Evolutionary conservation across 2,329 filamentous ascomycete species (phyloP), one percentile per base, ranked within the genome.

Genomic region (Xylariaceae sp.): DNA sequence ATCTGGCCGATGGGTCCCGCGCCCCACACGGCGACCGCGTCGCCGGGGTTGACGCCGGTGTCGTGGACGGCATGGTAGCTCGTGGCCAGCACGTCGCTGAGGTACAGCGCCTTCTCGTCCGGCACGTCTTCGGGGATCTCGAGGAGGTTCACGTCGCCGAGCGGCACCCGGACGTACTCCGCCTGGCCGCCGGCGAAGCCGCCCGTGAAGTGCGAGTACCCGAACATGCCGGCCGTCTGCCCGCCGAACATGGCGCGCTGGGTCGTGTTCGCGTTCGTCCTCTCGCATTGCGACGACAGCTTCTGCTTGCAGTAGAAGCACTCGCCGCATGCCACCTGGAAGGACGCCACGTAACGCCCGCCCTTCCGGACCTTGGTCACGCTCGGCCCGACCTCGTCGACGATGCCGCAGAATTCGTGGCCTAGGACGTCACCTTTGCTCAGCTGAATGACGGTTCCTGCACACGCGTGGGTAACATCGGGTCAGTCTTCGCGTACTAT

Each of bases 131-230:
- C 86, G 1, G 92, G 91, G 5, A 96, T 84, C 65, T 88, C 85
- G 12, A 96, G 79, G 20, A 96, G 78, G 68, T 96, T 96, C 57
- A 91, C 86, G 65, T 95, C 89, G 23, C 86, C 91, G 26, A 87
- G 83, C 0, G 92, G 91, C 7, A 96, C 90, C 7, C 91, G 84
- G 0, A 93, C 88, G 67, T 91, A 96, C 74, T 96, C 92, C 3
- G 91, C 89, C 73, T 96, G 92, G 0, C 91, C 91, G 47, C 92
- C 91, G 0, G 91, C 90, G 69, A 93, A 96, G 0, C 92, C 92
- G 6, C 91, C 91, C 0, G 89, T 92, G 69, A 96, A 90, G 68
- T 91, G 88, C 2, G 84, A 86, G 67, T 89, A 90, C 1, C 88
- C 87, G 66, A 90, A 89, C 61, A 90, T 86, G 18, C 86, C 91